Evolutionary conservation across 805 yeast genomes (phyloP).

Genomic region (Dipodascus geniculatus): DNA sequence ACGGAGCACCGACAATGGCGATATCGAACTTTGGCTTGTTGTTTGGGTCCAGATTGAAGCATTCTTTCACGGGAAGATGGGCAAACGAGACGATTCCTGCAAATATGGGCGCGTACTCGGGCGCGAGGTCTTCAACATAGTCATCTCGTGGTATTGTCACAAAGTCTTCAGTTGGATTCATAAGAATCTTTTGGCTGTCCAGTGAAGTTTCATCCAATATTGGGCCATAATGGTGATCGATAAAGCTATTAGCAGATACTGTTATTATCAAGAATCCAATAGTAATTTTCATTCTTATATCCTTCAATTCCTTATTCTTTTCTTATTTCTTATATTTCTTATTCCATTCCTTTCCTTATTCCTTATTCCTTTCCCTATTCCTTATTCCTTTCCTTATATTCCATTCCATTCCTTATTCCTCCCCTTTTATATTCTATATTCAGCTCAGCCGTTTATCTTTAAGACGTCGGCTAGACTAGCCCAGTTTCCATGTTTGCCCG

Average conservation of each 20-base stretch:
- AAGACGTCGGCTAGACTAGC: no score
- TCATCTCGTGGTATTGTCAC: neutral
- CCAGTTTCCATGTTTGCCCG: no score
- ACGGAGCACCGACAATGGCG: slow-evolving; percentile 69
- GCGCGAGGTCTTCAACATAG: neutral
- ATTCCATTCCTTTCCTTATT: no score
- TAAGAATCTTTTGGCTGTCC: neutral
- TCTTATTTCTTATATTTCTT: no score
- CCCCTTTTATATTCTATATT: no score
- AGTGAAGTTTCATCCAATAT: neutral
- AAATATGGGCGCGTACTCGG: neutral
- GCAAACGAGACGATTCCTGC: slow-evolving; percentile 42
- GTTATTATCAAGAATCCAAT: neutral
- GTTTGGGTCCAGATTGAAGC: slow-evolving; percentile 35
- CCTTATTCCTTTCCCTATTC: no score
- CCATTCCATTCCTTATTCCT: no score
- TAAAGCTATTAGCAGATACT: neutral
- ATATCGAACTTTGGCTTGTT: slow-evolving; percentile 41
- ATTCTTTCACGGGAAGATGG: slow-evolving; percentile 49
- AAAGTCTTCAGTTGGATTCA: neutral
- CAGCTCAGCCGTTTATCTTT: no score
- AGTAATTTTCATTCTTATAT: no score
- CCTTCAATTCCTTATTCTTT: no score
- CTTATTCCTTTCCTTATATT: no score
- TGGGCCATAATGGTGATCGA: neutral